Base-by-base conservation (phyloP, 257 asterid genomes). In the Solanum chaucha region DNA sequence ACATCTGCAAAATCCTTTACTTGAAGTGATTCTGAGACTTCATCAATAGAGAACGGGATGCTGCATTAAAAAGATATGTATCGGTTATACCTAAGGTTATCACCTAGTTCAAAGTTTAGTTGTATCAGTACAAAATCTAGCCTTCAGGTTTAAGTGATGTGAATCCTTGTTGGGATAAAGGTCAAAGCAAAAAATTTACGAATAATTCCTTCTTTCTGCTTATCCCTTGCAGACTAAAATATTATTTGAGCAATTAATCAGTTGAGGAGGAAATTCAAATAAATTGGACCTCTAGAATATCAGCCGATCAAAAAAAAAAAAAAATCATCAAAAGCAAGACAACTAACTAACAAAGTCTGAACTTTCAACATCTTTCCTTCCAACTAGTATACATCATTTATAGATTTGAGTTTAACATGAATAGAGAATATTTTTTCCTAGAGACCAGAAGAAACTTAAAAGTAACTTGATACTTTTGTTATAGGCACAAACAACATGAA, bases 1-100 rank as follows among this genome's bases (percentile, higher is more conserved):
- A 97, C 99, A 20, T 94, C 98, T 26, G 92, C 88, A 93, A 95
- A 97, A 87, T 96, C 99, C 93, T 94, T 95, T 75, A 89, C 96
- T 87, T 92, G 90, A 22, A 97, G 92, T 11, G 99, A 90, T 67
- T 89, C 90, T 6, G 98, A 93, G 59, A 97, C 94, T 26, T 97
- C 99, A 61, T 95, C 99, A 55, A 94, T 90, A 7, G 99, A 95
- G 93, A 97, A 97, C 0, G 98, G 99, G 84, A 96, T 97, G 94
- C 99, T 97, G 98, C 91, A 92, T 70, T 20, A 14, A 81, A 6
- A 81, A 81, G 19, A 81, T 3, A 44, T 26, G 38, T 78, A 30
- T 51, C n/a, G 12, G 73, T 86, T 55, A 81, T 32, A 75, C 11
- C 41, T 48, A 48, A 2, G 8, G 68, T 44, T 28, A 34, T 80